These are phyloP conservation scores for Alisma plantagoaquatica DNA, from an alignment of 106 monocot genomes.

Conservation along the genomic window DNA sequence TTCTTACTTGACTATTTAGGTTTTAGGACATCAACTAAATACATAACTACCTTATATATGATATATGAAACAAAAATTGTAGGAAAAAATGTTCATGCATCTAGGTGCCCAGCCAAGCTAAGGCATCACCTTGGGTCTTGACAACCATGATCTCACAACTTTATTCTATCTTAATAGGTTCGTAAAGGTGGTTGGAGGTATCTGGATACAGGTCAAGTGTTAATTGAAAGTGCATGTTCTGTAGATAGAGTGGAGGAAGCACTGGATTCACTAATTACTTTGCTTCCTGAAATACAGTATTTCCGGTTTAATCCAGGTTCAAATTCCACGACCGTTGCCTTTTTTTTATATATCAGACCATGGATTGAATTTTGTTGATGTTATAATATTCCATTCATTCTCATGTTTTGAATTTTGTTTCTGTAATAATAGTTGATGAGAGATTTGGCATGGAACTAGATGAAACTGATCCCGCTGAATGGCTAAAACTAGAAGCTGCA, in stretches of 20 bases:
- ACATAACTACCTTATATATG: too few relatives aligned
- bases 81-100: too few relatives aligned
- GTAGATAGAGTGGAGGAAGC: constrained; percentile 90
- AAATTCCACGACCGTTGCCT: not conserved
- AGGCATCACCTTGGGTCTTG: too few relatives aligned
- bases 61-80: too few relatives aligned
- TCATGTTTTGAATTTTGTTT: not conserved
- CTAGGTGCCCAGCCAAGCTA: too few relatives aligned
- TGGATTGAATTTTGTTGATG: not conserved
- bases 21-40: too few relatives aligned
- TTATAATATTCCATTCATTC: not conserved
- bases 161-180: constrained; percentile 43
- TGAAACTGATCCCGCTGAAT: constrained; percentile 92
- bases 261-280: constrained; percentile 68
- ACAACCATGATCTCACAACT: too few relatives aligned
- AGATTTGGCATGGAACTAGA: constrained; percentile 94
- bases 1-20: too few relatives aligned
- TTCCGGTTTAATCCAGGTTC: constrained; percentile 94
- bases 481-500: constrained; percentile 96
- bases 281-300: constrained; percentile 91
- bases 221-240: constrained; percentile 98
- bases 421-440: constrained; percentile 68
- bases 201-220: constrained; percentile 93
- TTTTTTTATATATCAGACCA: not conserved
- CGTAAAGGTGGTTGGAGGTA: constrained; percentile 99